phyloP scores from a whole-genome alignment of 1,284 basidiomycete genomes.

The Schizophyllum amplum region DNA sequence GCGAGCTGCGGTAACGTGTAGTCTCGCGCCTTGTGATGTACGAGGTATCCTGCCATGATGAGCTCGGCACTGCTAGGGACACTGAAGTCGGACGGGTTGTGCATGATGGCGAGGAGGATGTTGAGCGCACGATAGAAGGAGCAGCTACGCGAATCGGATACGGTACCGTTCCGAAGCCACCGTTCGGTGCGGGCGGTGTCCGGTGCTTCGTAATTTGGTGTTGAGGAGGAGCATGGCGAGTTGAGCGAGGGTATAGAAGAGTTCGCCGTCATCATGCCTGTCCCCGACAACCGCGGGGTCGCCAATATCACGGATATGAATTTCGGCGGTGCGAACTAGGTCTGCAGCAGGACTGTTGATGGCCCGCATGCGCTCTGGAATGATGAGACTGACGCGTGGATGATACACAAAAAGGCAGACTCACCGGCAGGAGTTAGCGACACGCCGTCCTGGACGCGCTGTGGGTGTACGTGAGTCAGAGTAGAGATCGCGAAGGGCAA shows the following conservation, averaged over 20 bases:
- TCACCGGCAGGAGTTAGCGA: constrained; percentile 54
- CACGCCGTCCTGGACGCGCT: constrained; percentile 73
- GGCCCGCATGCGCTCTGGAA: neutral
- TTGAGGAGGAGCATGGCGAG: neutral
- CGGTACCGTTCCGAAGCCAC: neutral
- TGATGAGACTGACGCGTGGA: too few species aligned
- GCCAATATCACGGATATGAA: neutral
- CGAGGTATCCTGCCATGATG: neutral
- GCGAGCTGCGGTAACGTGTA: neutral
- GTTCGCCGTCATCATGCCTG: neutral
- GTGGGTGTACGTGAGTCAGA: constrained; percentile 1
- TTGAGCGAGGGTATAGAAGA: neutral
- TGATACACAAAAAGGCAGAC: too few species aligned
- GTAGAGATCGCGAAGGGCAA: neutral
- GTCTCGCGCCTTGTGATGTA: neutral
- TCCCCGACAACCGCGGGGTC: neutral
- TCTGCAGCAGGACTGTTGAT: neutral
- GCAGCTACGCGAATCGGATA: too few species aligned
- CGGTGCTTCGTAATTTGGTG: neutral
- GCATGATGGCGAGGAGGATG: neutral
- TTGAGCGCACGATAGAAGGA: neutral
- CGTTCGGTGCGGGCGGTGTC: neutral
- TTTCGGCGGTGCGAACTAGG: neutral
- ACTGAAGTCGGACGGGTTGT: neutral
- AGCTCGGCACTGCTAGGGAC: neutral